Conservation (phyloP, 176 grass and related monocot species). For the Aechmea fasciata region DNA sequence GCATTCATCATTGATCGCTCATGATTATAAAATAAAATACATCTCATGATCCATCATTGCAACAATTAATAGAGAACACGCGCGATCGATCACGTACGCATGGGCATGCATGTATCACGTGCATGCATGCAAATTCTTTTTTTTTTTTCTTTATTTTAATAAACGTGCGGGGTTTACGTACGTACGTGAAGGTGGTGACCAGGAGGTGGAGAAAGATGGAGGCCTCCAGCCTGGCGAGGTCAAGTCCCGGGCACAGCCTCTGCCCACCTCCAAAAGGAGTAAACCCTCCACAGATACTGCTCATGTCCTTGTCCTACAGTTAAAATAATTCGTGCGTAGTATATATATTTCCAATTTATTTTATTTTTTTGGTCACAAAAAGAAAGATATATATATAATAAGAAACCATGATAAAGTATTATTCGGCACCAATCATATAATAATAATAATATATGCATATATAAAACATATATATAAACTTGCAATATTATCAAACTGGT, state of each 20-base stretch:
- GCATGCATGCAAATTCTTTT: background rate
- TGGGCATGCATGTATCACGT: background rate
- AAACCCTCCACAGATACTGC: conserved; percentile 20
- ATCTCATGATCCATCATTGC: background rate
- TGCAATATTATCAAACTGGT: too few species aligned
- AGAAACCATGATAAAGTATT: too few species aligned
- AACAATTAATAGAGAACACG: background rate
- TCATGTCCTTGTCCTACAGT: conserved; percentile 62
- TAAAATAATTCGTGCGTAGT: background rate
- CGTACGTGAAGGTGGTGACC: conserved; percentile 28
- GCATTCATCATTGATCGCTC: background rate
- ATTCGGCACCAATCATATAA: too few species aligned
- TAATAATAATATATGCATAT: too few species aligned
- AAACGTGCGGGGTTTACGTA: background rate
- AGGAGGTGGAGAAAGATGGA: conserved; percentile 41
- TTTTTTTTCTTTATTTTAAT: too few species aligned
- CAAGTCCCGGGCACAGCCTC: conserved; percentile 36
- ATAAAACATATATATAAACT: too few species aligned
- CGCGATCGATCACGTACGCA: too few species aligned
- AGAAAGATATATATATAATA: too few species aligned
- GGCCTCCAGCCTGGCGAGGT: conserved; percentile 33
- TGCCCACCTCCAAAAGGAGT: conserved; percentile 40
- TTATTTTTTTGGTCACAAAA: too few species aligned
- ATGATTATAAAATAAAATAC: background rate
- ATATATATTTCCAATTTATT: too few species aligned